Evolutionary conservation across 2,329 filamentous ascomycete species (phyloP).

Genomic region (Talaromyces albobiverticillius): DNA sequence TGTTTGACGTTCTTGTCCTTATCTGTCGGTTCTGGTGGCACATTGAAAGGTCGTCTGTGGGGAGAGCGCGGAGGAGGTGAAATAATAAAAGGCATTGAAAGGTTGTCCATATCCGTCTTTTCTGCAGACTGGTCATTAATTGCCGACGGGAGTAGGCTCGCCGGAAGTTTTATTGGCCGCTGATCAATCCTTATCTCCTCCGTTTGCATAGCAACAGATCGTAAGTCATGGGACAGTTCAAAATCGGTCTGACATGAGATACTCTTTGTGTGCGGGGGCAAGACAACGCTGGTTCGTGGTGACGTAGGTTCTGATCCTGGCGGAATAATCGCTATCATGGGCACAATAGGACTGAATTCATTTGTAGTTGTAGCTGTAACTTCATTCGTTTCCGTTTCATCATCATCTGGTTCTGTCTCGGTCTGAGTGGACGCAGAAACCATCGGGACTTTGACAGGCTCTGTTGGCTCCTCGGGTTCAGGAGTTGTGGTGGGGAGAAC

Average conservation of each 20-base stretch:
- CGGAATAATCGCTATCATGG: slow-evolving; percentile 87
- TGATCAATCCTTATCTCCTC: slow-evolving; percentile 85
- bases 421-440: slow-evolving; percentile 25
- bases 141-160: slow-evolving; percentile 74
- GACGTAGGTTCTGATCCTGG: slow-evolving; percentile 80
- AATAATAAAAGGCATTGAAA: slow-evolving; percentile 31
- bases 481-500: slow-evolving; percentile 36
- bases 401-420: slow-evolving; percentile 2
- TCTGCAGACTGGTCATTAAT: slow-evolving; percentile 56
- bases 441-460: slow-evolving; percentile 18
- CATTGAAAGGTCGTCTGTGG: slow-evolving; percentile 25
- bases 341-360: slow-evolving; percentile 54
- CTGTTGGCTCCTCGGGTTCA: slow-evolving; percentile 23
- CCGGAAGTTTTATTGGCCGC: slow-evolving; percentile 69
- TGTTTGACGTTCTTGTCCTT: slow-evolving; percentile 45
- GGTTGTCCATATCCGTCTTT: slow-evolving; percentile 21
- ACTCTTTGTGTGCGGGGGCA: slow-evolving; percentile 78
- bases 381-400: slow-evolving; percentile 19
- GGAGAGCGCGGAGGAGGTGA: slow-evolving; percentile 33
- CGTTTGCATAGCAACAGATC: slow-evolving; percentile 71
- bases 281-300: slow-evolving; percentile 68
- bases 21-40: slow-evolving; percentile 19
- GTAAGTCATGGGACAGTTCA: slow-evolving; percentile 44
- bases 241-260: slow-evolving; percentile 74
- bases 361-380: slow-evolving; percentile 12